Conservation (phyloP, 2,329 filamentous ascomycete species). For the Phymatotrichopsis omnivora region DNA sequence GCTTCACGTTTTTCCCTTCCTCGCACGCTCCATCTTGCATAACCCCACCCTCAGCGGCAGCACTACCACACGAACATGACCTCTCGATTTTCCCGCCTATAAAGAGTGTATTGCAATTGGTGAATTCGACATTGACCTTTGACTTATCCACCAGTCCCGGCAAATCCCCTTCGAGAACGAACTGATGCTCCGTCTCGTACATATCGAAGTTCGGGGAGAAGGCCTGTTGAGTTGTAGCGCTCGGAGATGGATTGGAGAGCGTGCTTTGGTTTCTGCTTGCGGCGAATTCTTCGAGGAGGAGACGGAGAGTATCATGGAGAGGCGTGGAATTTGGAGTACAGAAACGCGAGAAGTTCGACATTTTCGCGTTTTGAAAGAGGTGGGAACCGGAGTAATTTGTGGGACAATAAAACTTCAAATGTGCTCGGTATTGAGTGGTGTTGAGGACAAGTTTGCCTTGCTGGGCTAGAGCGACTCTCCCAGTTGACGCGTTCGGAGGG, state of each 20-base stretch:
- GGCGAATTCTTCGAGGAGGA: conserved; percentile 7
- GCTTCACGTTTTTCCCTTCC: conserved; percentile 35
- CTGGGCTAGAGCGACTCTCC: no score
- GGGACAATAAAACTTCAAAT: no score
- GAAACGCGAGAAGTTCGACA: conserved; percentile 13
- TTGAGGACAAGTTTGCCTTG: no score
- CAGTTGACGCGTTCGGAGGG: no score
- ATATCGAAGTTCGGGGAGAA: conserved; percentile 73
- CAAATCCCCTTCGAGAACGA: conserved; percentile 72
- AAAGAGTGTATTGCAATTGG: conserved; percentile 60
- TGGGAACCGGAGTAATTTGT: no score
- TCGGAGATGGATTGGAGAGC: background rate
- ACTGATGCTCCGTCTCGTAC: conserved; percentile 55
- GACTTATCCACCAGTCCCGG: conserved; percentile 60
- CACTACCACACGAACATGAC: conserved; percentile 33
- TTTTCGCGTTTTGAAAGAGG: conserved; percentile 2
- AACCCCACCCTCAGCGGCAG: conserved; percentile 31
- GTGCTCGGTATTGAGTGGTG: no score
- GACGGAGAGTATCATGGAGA: conserved; percentile 9
- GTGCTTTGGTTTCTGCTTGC: background rate
- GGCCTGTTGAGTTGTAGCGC: conserved; percentile 36
- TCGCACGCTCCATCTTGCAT: conserved; percentile 7
- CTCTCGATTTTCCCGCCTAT: conserved; percentile 61
- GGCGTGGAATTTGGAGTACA: conserved; percentile 3
- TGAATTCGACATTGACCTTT: conserved; percentile 62